Conservation (phyloP, 2,329 filamentous ascomycete species). For the Penicillium sp. region DNA sequence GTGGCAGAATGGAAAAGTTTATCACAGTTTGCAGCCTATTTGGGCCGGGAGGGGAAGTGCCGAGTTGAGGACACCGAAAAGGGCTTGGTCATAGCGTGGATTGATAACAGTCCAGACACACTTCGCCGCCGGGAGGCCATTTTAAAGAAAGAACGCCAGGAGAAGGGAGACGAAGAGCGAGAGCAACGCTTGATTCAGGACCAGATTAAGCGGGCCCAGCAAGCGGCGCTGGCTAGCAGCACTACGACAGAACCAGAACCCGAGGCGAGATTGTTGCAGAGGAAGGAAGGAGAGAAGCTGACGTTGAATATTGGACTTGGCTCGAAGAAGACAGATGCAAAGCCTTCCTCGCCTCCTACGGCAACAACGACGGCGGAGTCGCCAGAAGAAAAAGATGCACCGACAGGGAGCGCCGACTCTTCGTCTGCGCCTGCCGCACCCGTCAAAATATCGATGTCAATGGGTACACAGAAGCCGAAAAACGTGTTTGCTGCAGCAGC, state of each 20-base stretch:
- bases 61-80: constrained; percentile 87
- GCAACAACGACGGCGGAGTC: background rate
- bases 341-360: constrained; percentile 18
- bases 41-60: constrained; percentile 83
- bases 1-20: constrained; percentile 69
- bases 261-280: constrained; percentile 46
- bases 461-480: constrained; percentile 54
- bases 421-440: constrained; percentile 18
- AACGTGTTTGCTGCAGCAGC: constrained; percentile 63
- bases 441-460: constrained; percentile 60
- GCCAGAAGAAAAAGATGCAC: constrained; percentile 17
- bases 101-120: constrained; percentile 87
- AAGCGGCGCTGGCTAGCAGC: constrained; percentile 50
- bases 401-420: constrained; percentile 16
- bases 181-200: constrained; percentile 79
- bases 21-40: constrained; percentile 83
- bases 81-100: constrained; percentile 79
- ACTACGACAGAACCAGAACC: constrained; percentile 39
- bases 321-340: constrained; percentile 27
- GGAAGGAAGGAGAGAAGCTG: constrained; percentile 72
- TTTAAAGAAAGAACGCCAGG: constrained; percentile 76
- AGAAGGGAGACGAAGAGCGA: constrained; percentile 85
- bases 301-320: constrained; percentile 62
- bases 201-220: constrained; percentile 75
- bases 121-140: constrained; percentile 76